Evolutionary conservation across 768 basidiomycete genomes (phyloP).

Genomic region (Dictyophora rubrovolvata): DNA sequence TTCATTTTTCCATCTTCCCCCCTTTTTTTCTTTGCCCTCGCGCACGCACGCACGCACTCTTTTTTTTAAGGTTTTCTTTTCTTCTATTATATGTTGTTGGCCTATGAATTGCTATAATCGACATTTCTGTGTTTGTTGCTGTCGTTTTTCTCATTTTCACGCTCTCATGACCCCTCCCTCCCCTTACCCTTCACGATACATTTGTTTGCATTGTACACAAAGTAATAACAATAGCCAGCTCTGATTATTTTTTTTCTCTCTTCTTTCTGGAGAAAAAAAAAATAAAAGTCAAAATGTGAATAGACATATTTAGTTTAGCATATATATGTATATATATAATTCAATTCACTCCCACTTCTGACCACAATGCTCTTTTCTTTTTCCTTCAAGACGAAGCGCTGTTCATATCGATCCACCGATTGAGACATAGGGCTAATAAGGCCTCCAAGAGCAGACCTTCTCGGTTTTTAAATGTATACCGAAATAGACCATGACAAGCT

Average conservation of each 20-base stretch:
- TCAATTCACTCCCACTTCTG: neutral
- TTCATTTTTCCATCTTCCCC: too few species aligned
- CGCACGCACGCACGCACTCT: neutral
- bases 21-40: too few species aligned
- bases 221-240: neutral
- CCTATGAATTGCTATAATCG: constrained; percentile 14
- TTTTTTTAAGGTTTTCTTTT: neutral
- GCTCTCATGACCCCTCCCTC: neutral
- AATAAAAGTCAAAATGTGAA: neutral
- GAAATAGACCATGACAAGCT: constrained; percentile 6
- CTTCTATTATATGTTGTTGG: constrained; percentile 18
- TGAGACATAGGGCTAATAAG: constrained; percentile 56
- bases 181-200: neutral
- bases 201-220: neutral
- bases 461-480: constrained; percentile 46
- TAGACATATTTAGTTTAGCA: neutral
- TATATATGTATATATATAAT: neutral
- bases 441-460: constrained; percentile 52
- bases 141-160: too few species aligned
- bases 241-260: neutral
- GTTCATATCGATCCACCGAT: constrained; percentile 62
- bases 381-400: constrained; percentile 22
- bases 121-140: neutral
- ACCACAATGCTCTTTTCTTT: too few species aligned
- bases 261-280: neutral